Percentiles rank a stretch among this genome's conserved stretches.
phyloP scores from a whole-genome alignment of 2,329 filamentous ascomycete genomes.

The Penicillium sp. region DNA sequence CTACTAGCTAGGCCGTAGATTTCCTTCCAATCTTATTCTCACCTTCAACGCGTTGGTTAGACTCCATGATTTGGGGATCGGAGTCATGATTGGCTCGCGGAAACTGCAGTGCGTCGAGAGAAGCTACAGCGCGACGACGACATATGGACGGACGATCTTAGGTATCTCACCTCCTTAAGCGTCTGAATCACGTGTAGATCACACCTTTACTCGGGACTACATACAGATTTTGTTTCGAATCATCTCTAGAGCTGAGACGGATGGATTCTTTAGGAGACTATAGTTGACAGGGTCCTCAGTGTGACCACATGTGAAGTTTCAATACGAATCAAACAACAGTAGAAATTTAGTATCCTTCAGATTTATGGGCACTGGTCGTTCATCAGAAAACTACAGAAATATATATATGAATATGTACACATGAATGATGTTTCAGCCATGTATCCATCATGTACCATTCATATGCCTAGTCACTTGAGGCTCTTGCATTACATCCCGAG shows the following conservation, averaged over 20 bases:
- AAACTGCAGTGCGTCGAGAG: background rate
- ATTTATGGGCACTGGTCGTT: fast-evolving
- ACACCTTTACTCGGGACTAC: background rate
- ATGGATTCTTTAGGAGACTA: background rate
- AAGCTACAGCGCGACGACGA: background rate
- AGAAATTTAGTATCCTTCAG: background rate
- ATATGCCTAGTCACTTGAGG: background rate
- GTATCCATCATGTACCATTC: background rate
- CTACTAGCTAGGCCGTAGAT: fast-evolving
- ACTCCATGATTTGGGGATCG: background rate
- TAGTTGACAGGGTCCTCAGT: background rate
- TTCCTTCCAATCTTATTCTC: background rate
- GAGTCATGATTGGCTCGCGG: background rate
- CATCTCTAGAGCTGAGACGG: background rate
- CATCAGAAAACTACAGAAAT: background rate
- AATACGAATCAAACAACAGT: background rate
- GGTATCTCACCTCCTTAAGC: no score
- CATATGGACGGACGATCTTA: background rate
- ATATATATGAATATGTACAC: background rate
- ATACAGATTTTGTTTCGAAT: background rate
- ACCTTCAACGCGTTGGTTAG: fast-evolving
- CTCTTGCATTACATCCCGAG: background rate
- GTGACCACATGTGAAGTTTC: background rate
- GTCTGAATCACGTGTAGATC: background rate
- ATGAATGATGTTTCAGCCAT: background rate